A percentile compares a stretch with the other conserved stretches of the same genome.
These are phyloP conservation scores for Aspergillus sclerotiicarbonarius DNA, from an alignment of 495 filamentous ascomycete genomes.

Conservation along the genomic window DNA sequence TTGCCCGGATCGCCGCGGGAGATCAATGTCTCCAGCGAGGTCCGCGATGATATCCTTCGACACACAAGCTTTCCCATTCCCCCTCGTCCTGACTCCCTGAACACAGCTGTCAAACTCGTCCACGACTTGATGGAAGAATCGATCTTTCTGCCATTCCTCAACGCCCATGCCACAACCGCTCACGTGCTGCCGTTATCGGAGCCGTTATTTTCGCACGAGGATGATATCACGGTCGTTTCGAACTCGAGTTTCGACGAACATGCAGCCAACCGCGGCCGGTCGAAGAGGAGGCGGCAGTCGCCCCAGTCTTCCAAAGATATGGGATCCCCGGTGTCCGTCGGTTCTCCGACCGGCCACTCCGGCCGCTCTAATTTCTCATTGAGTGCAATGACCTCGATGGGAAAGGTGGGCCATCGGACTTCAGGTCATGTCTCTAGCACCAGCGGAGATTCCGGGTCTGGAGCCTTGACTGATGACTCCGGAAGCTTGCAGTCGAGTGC, in stretches of 20 bases:
- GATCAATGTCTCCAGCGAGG: constrained; percentile 85
- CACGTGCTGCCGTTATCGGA: constrained; percentile 33
- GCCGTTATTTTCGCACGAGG: constrained; percentile 31
- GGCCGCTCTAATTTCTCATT: constrained; percentile 35
- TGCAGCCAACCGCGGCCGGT: constrained; percentile 31
- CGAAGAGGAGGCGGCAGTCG: constrained; percentile 39
- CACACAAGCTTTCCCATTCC: constrained; percentile 61
- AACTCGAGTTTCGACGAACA: constrained; percentile 32
- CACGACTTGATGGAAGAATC: constrained; percentile 98
- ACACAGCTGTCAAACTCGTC: constrained; percentile 86
- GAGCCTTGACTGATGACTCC: constrained; percentile 48
- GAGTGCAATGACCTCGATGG: constrained; percentile 31
- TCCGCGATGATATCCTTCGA: constrained; percentile 75
- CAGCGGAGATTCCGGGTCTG: constrained; percentile 38
- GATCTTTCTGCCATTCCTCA: constrained; percentile 55
- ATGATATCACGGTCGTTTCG: constrained; percentile 35
- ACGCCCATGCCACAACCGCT: constrained; percentile 33
- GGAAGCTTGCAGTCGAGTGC: constrained; percentile 44
- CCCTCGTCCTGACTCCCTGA: constrained; percentile 73
- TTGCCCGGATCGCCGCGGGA: constrained; percentile 73
- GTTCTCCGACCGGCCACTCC: constrained; percentile 24
- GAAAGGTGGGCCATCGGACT: constrained; percentile 33
- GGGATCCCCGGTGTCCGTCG: constrained; percentile 22
- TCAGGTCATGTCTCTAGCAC: constrained; percentile 35
- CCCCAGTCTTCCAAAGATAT: constrained; percentile 46